These are phyloP conservation scores for Viridothelium virens DNA, from an alignment of 495 filamentous ascomycete species.

Conservation along the genomic window DNA sequence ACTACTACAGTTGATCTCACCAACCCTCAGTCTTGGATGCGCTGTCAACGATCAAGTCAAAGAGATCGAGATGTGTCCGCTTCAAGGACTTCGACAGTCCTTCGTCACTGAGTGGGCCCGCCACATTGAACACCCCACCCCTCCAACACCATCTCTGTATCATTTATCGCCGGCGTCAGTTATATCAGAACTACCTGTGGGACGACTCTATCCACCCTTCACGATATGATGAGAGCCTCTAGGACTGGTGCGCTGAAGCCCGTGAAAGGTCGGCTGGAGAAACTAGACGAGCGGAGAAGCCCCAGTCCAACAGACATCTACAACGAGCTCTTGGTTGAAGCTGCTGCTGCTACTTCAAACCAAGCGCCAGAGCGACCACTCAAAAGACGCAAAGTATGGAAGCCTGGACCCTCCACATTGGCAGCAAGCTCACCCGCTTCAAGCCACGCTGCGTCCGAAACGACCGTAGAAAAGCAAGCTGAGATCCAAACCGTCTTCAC, in stretches of 20 bases:
- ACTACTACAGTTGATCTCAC: neutral
- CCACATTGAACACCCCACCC: neutral
- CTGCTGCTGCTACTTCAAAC: conserved; percentile 15
- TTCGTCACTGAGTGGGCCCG: neutral
- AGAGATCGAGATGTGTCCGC: neutral
- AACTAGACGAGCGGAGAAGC: neutral
- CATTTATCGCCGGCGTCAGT: neutral
- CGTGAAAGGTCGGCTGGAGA: neutral
- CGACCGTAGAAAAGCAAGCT: neutral
- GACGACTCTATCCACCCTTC: neutral
- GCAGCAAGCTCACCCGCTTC: neutral
- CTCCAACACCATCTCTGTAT: neutral
- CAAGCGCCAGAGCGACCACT: conserved; percentile 18
- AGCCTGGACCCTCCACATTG: neutral
- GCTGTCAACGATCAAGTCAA: neutral
- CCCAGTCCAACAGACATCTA: conserved; percentile 18
- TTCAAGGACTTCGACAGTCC: neutral
- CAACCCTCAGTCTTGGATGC: neutral
- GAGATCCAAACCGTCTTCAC: neutral
- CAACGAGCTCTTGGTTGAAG: conserved; percentile 26
- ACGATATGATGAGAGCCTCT: neutral
- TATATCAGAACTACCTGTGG: neutral
- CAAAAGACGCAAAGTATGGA: conserved; percentile 20
- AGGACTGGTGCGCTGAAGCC: neutral
- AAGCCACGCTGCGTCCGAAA: neutral